Conservation (phyloP, 1,284 basidiomycete genomes). For the Chalciporus piperatoides region DNA sequence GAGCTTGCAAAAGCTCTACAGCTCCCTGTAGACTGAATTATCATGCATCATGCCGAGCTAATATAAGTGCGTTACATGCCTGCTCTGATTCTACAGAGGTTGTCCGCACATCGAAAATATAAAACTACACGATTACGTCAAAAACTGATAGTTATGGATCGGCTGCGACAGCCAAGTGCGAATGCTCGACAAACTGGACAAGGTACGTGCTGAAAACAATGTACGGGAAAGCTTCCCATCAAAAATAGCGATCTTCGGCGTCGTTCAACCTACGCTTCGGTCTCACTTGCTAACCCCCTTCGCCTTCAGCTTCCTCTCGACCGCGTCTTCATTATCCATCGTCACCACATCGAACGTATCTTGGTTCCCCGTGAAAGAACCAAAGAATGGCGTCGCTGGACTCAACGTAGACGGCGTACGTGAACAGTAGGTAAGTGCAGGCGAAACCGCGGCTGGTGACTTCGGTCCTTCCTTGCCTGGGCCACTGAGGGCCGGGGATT, state of each 20-base stretch:
- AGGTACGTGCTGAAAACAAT: not conserved
- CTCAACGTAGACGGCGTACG: slow-evolving; percentile 59
- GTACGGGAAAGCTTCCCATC: not conserved
- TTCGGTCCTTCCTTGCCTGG: slow-evolving; percentile 19
- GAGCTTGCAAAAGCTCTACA: no score
- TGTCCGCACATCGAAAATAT: no score
- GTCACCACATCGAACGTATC: slow-evolving; percentile 28
- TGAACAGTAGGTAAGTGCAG: slow-evolving; percentile 58
- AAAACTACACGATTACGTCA: not conserved
- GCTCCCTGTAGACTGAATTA: no score
- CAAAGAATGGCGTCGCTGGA: slow-evolving; percentile 58
- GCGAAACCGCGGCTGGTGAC: slow-evolving; percentile 50
- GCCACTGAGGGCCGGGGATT: slow-evolving; percentile 13
- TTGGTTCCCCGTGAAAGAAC: slow-evolving; percentile 27
- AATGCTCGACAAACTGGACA: not conserved
- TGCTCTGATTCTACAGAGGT: no score
- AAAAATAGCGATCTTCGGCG: not conserved
- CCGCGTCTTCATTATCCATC: slow-evolving; percentile 21
- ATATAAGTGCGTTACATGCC: no score
- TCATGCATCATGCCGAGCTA: no score
- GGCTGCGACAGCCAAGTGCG: not conserved
- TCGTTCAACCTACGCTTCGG: no score
- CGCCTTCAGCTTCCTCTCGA: slow-evolving; percentile 26
- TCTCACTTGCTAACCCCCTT: slow-evolving; percentile 22
- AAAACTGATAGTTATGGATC: not conserved